These are phyloP conservation scores for Agrocybe pediades DNA, from an alignment of 768 basidiomycete genomes.

Conservation along the genomic window DNA sequence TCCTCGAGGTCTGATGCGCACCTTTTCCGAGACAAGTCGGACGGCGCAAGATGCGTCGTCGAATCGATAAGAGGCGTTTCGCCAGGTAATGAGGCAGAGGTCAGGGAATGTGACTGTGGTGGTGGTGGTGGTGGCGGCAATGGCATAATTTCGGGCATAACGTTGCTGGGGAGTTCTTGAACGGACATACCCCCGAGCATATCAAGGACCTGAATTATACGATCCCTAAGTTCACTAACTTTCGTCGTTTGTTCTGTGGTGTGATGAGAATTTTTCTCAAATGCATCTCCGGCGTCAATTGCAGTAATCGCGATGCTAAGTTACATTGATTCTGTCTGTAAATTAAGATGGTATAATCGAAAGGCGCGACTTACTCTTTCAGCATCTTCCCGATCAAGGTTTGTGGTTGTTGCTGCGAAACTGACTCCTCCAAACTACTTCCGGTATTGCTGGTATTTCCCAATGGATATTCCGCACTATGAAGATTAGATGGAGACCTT, in stretches of 20 bases:
- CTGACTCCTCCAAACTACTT: slow-evolving; percentile 20
- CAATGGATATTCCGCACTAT: slow-evolving; percentile 18
- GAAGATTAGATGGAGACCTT: slow-evolving; percentile 13
- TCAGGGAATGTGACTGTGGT: slow-evolving; percentile 8
- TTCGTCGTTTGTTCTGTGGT: slow-evolving; percentile 48
- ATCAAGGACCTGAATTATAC: slow-evolving; percentile 53
- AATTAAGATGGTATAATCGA: slow-evolving; percentile 15
- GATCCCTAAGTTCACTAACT: slow-evolving; percentile 57
- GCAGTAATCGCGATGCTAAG: slow-evolving; percentile 64
- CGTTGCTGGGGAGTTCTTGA: slow-evolving; percentile 4
- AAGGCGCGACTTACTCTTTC: slow-evolving; percentile 42
- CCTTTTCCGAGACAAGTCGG: slow-evolving; percentile 45
- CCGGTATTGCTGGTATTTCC: slow-evolving; percentile 10
- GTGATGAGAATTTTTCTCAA: slow-evolving; percentile 46
- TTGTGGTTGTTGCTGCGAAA: slow-evolving; percentile 24
- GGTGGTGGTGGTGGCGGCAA: slow-evolving; percentile 11
- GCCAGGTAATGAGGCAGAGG: slow-evolving; percentile 1
- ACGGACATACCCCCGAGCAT: slow-evolving; percentile 50
- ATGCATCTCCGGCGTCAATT: slow-evolving; percentile 55
- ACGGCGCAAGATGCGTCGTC: slow-evolving; percentile 22
- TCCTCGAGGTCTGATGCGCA: slow-evolving; percentile 45
- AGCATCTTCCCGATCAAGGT: slow-evolving; percentile 49
- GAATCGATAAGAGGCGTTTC: slow-evolving; percentile 23
- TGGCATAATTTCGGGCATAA: slow-evolving; percentile 12
- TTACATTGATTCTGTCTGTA: slow-evolving; percentile 14